A percentile compares a stretch with the other conserved stretches of the same genome.
These are phyloP conservation scores for Fusarium transvaalense DNA, from an alignment of 2,329 filamentous ascomycete genomes.

Conservation along the genomic window DNA sequence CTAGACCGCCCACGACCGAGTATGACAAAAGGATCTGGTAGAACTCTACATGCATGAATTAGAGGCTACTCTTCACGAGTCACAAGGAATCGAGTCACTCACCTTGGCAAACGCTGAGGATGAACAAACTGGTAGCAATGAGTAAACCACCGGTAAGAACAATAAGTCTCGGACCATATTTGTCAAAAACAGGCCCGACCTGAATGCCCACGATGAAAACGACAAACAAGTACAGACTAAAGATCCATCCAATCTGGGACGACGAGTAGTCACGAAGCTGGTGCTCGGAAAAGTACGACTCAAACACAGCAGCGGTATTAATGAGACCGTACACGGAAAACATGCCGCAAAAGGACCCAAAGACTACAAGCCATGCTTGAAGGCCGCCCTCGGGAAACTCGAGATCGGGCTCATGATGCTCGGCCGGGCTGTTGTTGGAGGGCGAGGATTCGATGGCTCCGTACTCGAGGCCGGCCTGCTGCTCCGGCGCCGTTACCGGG, in stretches of 20 bases:
- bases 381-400: constrained; percentile 69
- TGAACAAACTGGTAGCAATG: constrained; percentile 71
- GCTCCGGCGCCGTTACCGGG: constrained; percentile 16
- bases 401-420: background rate
- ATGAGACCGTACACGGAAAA: constrained; percentile 74
- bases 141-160: constrained; percentile 73
- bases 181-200: constrained; percentile 85
- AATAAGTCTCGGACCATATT: constrained; percentile 76
- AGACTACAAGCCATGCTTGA: constrained; percentile 76
- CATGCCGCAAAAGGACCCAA: constrained; percentile 77
- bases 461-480: constrained; percentile 21
- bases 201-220: constrained; percentile 86
- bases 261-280: constrained; percentile 77
- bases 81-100: background rate
- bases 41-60: constrained; percentile 57
- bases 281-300: constrained; percentile 79
- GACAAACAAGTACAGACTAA: constrained; percentile 83
- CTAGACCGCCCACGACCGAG: constrained; percentile 77
- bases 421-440: background rate
- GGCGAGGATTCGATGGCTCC: constrained; percentile 14
- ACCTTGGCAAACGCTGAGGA: constrained; percentile 74
- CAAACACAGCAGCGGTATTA: constrained; percentile 69
- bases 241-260: constrained; percentile 86
- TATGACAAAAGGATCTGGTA: constrained; percentile 87
- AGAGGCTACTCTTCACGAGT: background rate